Conservation (phyloP, 192 early-diverging fungal species). For the Umbelopsis sp. region DNA sequence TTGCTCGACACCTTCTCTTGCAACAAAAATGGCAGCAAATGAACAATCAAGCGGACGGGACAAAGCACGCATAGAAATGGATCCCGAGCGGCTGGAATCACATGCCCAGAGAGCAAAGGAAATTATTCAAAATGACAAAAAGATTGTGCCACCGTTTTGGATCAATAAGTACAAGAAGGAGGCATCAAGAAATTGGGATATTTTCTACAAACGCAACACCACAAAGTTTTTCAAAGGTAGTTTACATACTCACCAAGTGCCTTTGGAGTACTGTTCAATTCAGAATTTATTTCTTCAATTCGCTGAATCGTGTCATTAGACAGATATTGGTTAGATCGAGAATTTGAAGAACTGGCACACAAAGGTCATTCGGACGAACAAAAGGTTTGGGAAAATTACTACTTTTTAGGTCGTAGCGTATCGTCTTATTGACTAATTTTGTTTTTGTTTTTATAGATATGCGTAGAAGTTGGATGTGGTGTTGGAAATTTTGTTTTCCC, state of each 20-base stretch:
- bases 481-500: constrained; percentile 98
- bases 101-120: constrained; percentile 59
- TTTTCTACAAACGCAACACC: constrained; percentile 83
- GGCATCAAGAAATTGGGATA: constrained; percentile 79
- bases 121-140: constrained; percentile 63
- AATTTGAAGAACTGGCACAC: constrained; percentile 80
- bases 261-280: neutral
- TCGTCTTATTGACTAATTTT: no score
- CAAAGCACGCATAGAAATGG: constrained; percentile 41
- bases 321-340: constrained; percentile 94
- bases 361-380: constrained; percentile 15
- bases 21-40: neutral
- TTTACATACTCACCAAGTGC: neutral
- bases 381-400: no score
- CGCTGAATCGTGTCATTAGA: constrained; percentile 42
- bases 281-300: neutral
- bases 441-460: constrained; percentile 15
- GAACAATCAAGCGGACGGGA: constrained; percentile 17
- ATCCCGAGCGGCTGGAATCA: constrained; percentile 32
- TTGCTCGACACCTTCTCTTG: neutral
- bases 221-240: constrained; percentile 91
- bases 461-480: constrained; percentile 95
- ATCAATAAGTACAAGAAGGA: constrained; percentile 78
- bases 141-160: constrained; percentile 73
- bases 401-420: no score